Evolutionary conservation across 768 basidiomycete genomes (phyloP), one percentile per base, ranked within the genome.

Genomic region (Tylopilus intermedius): DNA sequence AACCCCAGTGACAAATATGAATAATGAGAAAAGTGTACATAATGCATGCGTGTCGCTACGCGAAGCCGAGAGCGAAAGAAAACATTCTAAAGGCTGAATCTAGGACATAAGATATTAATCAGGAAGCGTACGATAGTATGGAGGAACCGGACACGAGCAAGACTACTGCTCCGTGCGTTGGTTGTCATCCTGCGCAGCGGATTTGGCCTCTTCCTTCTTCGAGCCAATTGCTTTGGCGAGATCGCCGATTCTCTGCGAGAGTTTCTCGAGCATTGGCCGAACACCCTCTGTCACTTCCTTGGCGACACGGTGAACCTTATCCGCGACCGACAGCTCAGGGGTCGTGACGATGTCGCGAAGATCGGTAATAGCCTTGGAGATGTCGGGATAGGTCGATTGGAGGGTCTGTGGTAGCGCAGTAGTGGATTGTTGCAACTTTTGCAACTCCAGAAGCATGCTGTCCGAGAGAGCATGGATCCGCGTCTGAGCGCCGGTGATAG

Each of bases 381-480:
- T 64, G 29, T 83, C 81, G 11, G 75, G 68, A 53, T 81, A 83
- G 11, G 79, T 74, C 27, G 82, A 76, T 45, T 84, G 79, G 56
- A 88, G 71, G 18, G 82, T 79, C 0, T 79, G 71, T 38, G 83
- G 84, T 9, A 87, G 73, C 38, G 78, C 73, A 13, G 77, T 64
- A 27, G 83, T 80, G 11, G 84, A 81, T 8, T 77, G 62, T 63
- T 87, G 79, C 43, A 90, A 72, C 57, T 80, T 84, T 58, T 82
- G 78, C 45, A 91, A 75, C 58, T 90, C 85, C 26, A 62, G 45
- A 45, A 88, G 68, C 82, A 90, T 83, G 49, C 70, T 79, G 55
- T 86, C 79, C 35, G 84, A 83, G 35, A 88, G 78, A 3, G 71
- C 56, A 59, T 83, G 77, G 39, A 88, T 77, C 54, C 76, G 80